Evolutionary conservation across 192 early-diverging fungal species (phyloP), one percentile per base, ranked within the genome.

Genomic region (Jimgerdemannia flammicorona): DNA sequence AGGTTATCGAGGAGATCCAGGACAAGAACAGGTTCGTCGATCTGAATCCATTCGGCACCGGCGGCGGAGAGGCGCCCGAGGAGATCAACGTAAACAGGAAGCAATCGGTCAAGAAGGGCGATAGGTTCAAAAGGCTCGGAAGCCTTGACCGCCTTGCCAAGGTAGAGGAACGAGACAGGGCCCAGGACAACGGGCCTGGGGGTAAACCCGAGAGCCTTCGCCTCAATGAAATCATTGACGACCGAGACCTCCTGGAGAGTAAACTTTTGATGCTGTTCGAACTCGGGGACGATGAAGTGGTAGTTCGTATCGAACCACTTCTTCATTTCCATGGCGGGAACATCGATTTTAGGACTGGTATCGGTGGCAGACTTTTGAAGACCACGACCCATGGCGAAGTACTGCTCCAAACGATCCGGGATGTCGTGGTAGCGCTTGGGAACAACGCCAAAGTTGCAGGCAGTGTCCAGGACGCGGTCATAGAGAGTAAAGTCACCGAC

Each of bases 291-390:
- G 73, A 96, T 95, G 73, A 80, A 88, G 69, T 85, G 84, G 77
- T 87, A 99, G 93, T 99, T 99, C 77, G 97, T 97, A 84, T 98
- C 96, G 81, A 98, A 99, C 95, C 94, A 99, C 87, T 99, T 99
- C 90, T 96, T 96, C 97, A 99, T 99, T 85, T 98, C 96, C 80
- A 96, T 91, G 70, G 97, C 95, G 70, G 93, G 93, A 43, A 99
- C 93, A 75, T 98, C 96, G 73, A 97, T 84, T 82, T 87, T 86
- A 69, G 84, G 84, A 76, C 87, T 87, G 80, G 86, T 91, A 63
- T 75, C 83, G 39, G 90, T 87, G 40, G 81, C 88, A 39, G 87
- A 67, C 77, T 88, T 83, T 77, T 99, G 97, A 70, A 94, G 88
- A 76, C 97, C 97, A 85, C 97, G 95, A 74, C 90, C 95, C 92